Evolutionary conservation across 83 land plant species (phyloP).

Genomic region (Picea abies): DNA sequence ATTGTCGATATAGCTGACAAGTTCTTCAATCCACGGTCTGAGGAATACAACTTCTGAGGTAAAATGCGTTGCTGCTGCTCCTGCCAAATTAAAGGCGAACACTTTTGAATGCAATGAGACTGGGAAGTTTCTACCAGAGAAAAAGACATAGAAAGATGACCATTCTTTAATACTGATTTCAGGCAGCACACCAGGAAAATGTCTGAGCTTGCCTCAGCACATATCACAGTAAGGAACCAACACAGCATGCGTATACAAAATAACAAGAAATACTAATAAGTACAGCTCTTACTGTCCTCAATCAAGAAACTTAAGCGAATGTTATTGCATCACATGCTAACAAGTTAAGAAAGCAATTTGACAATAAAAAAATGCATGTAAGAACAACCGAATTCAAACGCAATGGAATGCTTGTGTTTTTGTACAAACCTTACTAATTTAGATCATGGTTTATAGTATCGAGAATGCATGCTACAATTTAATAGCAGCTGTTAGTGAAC

Average conservation of each 20-base stretch:
- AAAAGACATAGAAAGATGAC: not conserved
- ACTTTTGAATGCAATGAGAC: not conserved
- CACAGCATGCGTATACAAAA: not conserved
- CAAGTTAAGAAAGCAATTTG: not conserved
- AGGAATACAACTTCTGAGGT: slow-evolving; percentile 54
- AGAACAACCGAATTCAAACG: not conserved
- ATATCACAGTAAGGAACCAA: not conserved
- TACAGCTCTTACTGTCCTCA: not conserved
- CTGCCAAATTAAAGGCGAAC: slow-evolving; percentile 26
- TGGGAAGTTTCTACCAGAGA: not conserved
- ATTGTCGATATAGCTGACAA: slow-evolving; percentile 61
- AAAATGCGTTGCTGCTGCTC: slow-evolving; percentile 46
- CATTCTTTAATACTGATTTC: not conserved
- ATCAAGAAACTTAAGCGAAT: not conserved
- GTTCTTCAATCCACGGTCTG: slow-evolving; percentile 54
- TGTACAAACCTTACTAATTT: not conserved
- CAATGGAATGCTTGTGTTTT: not conserved
- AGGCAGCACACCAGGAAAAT: slow-evolving; percentile 2
- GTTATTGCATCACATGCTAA: not conserved
- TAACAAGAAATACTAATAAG: not conserved
- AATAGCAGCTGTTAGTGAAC: not conserved
- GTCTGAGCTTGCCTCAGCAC: not conserved
- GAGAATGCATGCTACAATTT: not conserved
- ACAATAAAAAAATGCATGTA: not conserved
- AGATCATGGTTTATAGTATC: not conserved